Evolutionary conservation across 2,329 filamentous ascomycete species (phyloP), one percentile per base, ranked within the genome.

Genomic region (Monascus ruber): DNA sequence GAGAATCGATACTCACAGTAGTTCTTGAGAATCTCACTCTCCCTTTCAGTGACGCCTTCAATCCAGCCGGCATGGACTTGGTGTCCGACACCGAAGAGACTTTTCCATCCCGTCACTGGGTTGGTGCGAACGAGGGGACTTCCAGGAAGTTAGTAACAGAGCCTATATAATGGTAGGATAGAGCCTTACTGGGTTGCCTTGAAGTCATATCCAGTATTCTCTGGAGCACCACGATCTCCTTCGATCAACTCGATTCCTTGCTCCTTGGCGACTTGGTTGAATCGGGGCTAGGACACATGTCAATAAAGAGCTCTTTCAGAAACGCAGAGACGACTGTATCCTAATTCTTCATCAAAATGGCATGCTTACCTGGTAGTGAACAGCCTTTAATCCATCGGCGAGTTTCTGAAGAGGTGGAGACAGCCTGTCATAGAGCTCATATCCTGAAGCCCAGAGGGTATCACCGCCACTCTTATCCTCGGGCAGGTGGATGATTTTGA

Each of bases 371-470:
- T 17, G 17, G 17, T 17, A 17, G 17, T 17, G 73, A 0, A 71
- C 75, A 3, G 70, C 77, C 0, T 74, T 79, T 5, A 81, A 57
- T 0, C 58, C 56, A 39, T 81, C 76, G 26, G 81, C 65, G 54
- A 81, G 80, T 24, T 61, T 60, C 42, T 73, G 74, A 38, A 74
- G 73, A 0, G 73, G 63, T 2, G 64, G 61, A 4, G 73, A 77
- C 42, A 83, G 65, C 26, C 76, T 71, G 50, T 83, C 78, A 49
- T 80, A 83, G 8, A 81, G 58, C 47, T 82, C 77, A 51, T 81
- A 81, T 0, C 76, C 77, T 1, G 75, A 79, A 0, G 78, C 79
- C 77, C 78, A 83, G 5, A 83, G 68, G 0, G 79, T 81, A 54
- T 79, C 74, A 32, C 75, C 70, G 5, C 76, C 76, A 0, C 70